Evolutionary conservation across 1,284 basidiomycete genomes (phyloP), one percentile per base, ranked within the genome.

Genomic region (Cryptococcus hybrid): DNA sequence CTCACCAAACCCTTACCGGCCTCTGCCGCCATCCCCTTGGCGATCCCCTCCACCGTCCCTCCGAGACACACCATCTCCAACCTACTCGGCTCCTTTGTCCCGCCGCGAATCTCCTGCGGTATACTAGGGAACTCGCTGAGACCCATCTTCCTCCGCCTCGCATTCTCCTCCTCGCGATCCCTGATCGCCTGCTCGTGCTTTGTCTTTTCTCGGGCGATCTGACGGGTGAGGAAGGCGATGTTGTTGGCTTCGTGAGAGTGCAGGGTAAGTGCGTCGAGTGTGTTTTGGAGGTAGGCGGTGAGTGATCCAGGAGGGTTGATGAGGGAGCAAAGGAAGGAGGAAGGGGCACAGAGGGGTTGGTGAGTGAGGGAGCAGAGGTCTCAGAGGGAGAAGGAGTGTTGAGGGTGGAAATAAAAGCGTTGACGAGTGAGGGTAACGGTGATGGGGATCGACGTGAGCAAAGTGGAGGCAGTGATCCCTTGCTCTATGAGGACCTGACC

Each of bases 181-280:
- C 84, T 83, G 56, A 94, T 78, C 68, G 87, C 86, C 56, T 82
- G 81, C 61, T 99, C 95, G 59, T 92, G 90, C 61, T 86, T 86
- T 43, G 84, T 80, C 73, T 88, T 88, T 78, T 98, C 95, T 48
- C 95, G 85, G 30, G 87, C 88, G 68, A 97, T 92, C 77, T 97
- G 93, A 58, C 95, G 87, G 49, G 84, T 83, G 70, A 94, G 83
- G 82, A 94, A 99, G 51, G 90, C 92, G 57, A 97, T 84, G 76
- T 97, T 97, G 62, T 92, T 89, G 71, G 92, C 88, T 78, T 96
- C 93, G 57, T 89, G 90, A 66, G 87, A 86, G 81, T 92, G 91
- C 59, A 82, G 84, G 75, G 94, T 91, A 62, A 96, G 82, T 0
- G 87, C 85, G 70, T 94, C 89, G 62, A 90, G 85, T 47, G 94